Percentiles rank a stretch among this genome's conserved stretches.
Conservation (phyloP, 805 yeast species). For the Myxozyma neglecta region DNA sequence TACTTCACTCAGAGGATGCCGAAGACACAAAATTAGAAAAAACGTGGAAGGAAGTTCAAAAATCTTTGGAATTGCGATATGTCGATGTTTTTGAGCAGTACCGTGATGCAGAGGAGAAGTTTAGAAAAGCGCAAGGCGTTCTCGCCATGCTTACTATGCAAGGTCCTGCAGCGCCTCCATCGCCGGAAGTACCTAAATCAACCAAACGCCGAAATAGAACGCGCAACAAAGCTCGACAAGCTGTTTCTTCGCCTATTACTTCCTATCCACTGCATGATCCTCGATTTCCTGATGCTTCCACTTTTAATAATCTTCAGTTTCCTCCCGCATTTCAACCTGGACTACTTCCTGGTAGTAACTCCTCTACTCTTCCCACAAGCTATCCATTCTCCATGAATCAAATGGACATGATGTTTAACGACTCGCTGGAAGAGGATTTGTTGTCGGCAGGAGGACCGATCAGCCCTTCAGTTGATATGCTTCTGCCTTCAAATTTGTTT, state of each 20-base stretch:
- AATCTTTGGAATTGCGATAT: constrained; percentile 41
- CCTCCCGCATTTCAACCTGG: constrained; percentile 3
- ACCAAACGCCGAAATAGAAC: constrained; percentile 22
- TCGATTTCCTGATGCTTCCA: constrained; percentile 32
- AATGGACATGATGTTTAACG: constrained; percentile 5
- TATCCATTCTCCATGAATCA: not conserved
- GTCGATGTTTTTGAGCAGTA: constrained; percentile 39
- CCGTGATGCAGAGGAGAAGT: constrained; percentile 36
- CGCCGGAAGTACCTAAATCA: constrained; percentile 20
- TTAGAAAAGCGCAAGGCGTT: constrained; percentile 22
- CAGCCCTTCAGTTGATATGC: constrained; percentile 42
- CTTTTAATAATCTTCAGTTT: constrained; percentile 28
- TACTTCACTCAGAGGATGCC: constrained; percentile 34
- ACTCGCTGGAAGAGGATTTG: constrained; percentile 17
- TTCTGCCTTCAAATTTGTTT: constrained; percentile 43
- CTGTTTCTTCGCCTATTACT: constrained; percentile 27
- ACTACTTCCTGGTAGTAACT: not conserved
- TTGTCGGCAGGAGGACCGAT: constrained; percentile 35
- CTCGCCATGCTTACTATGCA: constrained; percentile 27
- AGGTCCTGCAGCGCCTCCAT: not conserved
- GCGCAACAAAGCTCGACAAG: constrained; percentile 18
- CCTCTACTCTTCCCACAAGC: constrained; percentile 8
- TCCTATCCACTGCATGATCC: constrained; percentile 34
- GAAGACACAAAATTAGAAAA: constrained; percentile 36
- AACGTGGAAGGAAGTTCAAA: constrained; percentile 42